phyloP scores from a whole-genome alignment of 805 yeast genomes.

The Maudiozyma bulderi region DNA sequence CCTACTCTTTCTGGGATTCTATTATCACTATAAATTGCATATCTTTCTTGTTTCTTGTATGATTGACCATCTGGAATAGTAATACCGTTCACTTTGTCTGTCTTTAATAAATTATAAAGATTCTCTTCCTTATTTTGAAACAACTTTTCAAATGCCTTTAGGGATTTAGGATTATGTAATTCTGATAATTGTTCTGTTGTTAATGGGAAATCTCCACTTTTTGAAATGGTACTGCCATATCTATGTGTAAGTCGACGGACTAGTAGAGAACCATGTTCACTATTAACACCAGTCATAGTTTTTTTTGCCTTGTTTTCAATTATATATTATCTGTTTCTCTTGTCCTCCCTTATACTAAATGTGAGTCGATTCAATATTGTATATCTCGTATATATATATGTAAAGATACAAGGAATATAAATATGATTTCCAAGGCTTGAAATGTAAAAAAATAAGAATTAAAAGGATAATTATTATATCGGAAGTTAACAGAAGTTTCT shows the following conservation, averaged over 20 bases:
- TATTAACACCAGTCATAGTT: not conserved
- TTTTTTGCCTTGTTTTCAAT: not conserved
- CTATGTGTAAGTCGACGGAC: not conserved
- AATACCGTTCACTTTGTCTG: slow-evolving; percentile 19
- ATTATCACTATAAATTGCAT: slow-evolving; percentile 55
- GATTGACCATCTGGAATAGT: slow-evolving; percentile 3
- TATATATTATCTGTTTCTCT: not conserved
- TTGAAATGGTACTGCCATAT: not conserved
- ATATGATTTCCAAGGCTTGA: no score
- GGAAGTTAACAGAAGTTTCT: no score
- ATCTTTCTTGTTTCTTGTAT: slow-evolving; percentile 9
- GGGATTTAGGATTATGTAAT: slow-evolving; percentile 28
- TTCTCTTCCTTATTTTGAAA: slow-evolving; percentile 17
- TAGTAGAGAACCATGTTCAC: not conserved
- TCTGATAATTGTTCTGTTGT: slow-evolving; percentile 13
- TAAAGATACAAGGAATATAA: no score
- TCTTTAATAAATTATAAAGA: slow-evolving; percentile 15
- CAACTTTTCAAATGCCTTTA: slow-evolving; percentile 14
- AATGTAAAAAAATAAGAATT: no score
- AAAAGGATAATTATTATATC: no score
- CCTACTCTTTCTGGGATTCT: slow-evolving; percentile 60
- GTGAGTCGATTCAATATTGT: no score
- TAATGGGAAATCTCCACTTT: not conserved
- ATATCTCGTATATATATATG: no score
- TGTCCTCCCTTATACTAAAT: not conserved